Evolutionary conservation across 2,329 filamentous ascomycete species (phyloP).

Genomic region (Pseudopyrenochaeta lycopersici): DNA sequence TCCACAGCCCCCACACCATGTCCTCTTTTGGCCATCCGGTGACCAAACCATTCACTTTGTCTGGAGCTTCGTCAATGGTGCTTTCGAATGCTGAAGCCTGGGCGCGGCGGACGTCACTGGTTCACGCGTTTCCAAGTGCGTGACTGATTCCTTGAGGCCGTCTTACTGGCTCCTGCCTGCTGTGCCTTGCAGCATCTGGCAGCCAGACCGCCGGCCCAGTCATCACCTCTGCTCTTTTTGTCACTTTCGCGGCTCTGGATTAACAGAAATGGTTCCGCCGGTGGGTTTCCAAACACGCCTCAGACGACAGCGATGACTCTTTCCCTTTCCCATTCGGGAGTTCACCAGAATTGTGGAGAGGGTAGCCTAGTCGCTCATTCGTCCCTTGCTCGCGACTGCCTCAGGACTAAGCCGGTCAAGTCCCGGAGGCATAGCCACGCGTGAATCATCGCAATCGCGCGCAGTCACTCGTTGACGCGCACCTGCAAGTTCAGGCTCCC

Average conservation of each 20-base stretch:
- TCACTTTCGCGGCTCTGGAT: slow-evolving; percentile 19
- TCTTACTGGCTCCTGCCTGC: slow-evolving; percentile 28
- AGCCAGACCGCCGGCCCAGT: slow-evolving; percentile 8
- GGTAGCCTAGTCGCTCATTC: slow-evolving; percentile 32
- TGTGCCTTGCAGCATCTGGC: slow-evolving; percentile 37
- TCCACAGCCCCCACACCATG: slow-evolving; percentile 30
- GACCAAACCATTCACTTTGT: slow-evolving; percentile 30
- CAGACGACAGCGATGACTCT: slow-evolving; percentile 34
- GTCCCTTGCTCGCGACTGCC: slow-evolving; percentile 30
- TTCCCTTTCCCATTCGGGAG: slow-evolving; percentile 13
- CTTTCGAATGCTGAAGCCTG: slow-evolving; percentile 28
- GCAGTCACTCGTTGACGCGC: slow-evolving; percentile 29
- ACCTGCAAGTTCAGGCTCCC: slow-evolving; percentile 41
- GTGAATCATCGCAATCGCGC: slow-evolving; percentile 41
- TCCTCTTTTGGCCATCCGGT: slow-evolving; percentile 33
- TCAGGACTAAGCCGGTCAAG: slow-evolving; percentile 24
- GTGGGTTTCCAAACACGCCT: slow-evolving; percentile 15
- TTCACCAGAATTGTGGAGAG: slow-evolving; percentile 6
- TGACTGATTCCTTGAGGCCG: slow-evolving; percentile 14
- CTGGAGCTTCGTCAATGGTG: slow-evolving; percentile 11
- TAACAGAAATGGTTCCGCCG: slow-evolving; percentile 24
- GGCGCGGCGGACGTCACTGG: slow-evolving; percentile 21
- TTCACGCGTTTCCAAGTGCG: slow-evolving; percentile 15
- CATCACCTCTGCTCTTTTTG: slow-evolving; percentile 12
- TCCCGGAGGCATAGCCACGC: slow-evolving; percentile 36